These are phyloP conservation scores for Pseudogymnoascus sp. DNA, from an alignment of 2,329 filamentous ascomycete genomes.

Conservation along the genomic window DNA sequence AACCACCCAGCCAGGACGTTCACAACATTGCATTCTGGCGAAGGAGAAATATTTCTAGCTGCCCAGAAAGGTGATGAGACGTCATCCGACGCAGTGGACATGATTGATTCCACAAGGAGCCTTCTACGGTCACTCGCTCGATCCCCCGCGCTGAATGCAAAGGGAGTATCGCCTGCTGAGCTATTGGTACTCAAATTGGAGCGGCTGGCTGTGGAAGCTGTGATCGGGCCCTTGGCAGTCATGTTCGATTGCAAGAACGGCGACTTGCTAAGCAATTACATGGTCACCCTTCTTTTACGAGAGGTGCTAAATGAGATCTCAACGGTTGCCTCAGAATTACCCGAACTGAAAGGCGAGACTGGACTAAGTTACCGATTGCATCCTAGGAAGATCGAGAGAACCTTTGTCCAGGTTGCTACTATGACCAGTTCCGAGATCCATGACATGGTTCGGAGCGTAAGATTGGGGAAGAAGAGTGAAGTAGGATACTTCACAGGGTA, in stretches of 20 bases:
- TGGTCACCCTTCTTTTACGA: constrained; percentile 59
- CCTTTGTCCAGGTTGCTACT: constrained; percentile 48
- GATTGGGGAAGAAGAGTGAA: constrained; percentile 58
- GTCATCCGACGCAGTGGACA: neutral
- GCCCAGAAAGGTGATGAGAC: constrained; percentile 12
- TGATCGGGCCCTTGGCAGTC: constrained; percentile 76
- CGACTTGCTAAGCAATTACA: constrained; percentile 59
- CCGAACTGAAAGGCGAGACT: constrained; percentile 59
- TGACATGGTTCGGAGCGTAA: constrained; percentile 59
- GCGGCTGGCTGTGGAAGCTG: constrained; percentile 64
- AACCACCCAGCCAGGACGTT: constrained; percentile 35
- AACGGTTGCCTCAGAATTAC: constrained; percentile 62
- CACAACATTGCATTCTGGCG: constrained; percentile 33
- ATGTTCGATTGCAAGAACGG: constrained; percentile 72
- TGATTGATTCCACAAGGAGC: constrained; percentile 39
- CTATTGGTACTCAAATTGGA: constrained; percentile 72
- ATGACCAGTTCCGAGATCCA: constrained; percentile 47
- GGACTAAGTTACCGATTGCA: constrained; percentile 50
- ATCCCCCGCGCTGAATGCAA: constrained; percentile 53
- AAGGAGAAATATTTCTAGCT: constrained; percentile 32
- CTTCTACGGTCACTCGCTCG: constrained; percentile 58
- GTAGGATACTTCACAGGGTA: constrained; percentile 86
- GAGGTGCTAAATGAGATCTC: constrained; percentile 68
- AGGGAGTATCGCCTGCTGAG: constrained; percentile 49
- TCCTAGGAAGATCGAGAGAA: constrained; percentile 52